Evolutionary conservation across 179 eudicot genomes (phyloP).

Genomic region (Amaranthus tricolor): DNA sequence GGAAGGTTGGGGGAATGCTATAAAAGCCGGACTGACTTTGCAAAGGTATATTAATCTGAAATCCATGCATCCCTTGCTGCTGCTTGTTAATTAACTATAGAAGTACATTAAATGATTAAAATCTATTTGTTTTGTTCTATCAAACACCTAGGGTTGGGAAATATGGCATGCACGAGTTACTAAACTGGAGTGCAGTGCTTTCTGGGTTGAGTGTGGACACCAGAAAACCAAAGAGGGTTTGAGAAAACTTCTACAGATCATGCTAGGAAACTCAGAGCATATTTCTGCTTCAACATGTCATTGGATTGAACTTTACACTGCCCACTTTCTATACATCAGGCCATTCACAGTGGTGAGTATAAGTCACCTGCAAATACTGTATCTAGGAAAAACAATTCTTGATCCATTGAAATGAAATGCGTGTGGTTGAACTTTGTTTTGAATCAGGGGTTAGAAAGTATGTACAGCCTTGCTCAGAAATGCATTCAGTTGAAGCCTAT

Average conservation of each 20-base stretch:
- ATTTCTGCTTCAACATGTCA: constrained; percentile 64
- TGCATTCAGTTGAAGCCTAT: constrained; percentile 75
- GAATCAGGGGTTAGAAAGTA: constrained; percentile 84
- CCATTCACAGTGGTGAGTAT: constrained; percentile 89
- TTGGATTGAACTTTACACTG: constrained; percentile 82
- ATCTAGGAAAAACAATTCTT: neutral
- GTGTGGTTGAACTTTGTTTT: constrained; percentile 24
- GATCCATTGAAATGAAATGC: constrained; percentile 8
- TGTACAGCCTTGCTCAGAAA: constrained; percentile 81
- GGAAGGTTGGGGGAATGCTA: constrained; percentile 80
- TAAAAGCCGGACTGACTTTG: constrained; percentile 70
- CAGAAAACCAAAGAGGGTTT: constrained; percentile 65
- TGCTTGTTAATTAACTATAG: neutral
- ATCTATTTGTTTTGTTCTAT: neutral
- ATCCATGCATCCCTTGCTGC: neutral
- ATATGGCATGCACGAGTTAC: constrained; percentile 85
- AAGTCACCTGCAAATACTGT: constrained; percentile 5
- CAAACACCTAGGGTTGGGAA: constrained; percentile 73
- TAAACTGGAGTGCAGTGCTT: constrained; percentile 90
- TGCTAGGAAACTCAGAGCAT: constrained; percentile 69
- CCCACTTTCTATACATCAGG: constrained; percentile 77
- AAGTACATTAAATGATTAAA: constrained; percentile 12
- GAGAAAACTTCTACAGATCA: constrained; percentile 73
- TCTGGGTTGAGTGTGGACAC: constrained; percentile 90
- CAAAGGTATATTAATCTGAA: constrained; percentile 50